Evolutionary conservation across 768 basidiomycete species (phyloP), one percentile per base, ranked within the genome.

Genomic region (Tulasnella sp.): DNA sequence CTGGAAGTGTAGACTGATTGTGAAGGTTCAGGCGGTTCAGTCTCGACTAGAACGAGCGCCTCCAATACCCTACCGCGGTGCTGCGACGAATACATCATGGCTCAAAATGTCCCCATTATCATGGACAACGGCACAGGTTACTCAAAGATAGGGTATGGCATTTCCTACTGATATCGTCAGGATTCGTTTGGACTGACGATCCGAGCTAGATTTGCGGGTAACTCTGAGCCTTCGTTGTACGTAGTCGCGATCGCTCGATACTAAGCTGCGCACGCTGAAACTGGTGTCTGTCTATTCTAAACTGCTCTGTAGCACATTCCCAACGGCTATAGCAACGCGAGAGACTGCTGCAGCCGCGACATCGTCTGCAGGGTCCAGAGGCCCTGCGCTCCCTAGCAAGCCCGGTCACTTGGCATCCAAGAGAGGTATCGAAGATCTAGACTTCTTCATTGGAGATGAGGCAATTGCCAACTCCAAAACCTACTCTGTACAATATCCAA

Each of bases 391-490:
- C 73, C 94, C 96, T 40, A 87, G 91, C 58, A 96, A 96, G 86
- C 95, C 96, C 11, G 93, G 96, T 4, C 92, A 97, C 87, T 92
- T 98, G 73, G 97, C 97, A 2, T 95, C 95, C 80, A 99, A 98
- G 87, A 92, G 98, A 79, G 98, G 98, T 16, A 93, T 99, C 50
- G 98, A 99, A 86, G 98, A 99, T 86, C 93, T 99, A 82, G 97
- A 99, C 88, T 99, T 99, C 90, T 98, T 94, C 89, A 99, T 99
- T 87, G 98, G 98, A 81, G 96, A 99, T 85, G 98, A 99, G 86
- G 98, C 98, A 0, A 89, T 99, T 24, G 95, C 95, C 24, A 98
- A 98, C 85, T 92, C 93, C 54, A 98, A 96, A 89, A 98, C 97
- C 0, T 99, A 99, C 87, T 92, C 94, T 34, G 91, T 99, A 4